phyloP scores from a whole-genome alignment of 1,284 basidiomycete genomes.

The Boletellus sp. region DNA sequence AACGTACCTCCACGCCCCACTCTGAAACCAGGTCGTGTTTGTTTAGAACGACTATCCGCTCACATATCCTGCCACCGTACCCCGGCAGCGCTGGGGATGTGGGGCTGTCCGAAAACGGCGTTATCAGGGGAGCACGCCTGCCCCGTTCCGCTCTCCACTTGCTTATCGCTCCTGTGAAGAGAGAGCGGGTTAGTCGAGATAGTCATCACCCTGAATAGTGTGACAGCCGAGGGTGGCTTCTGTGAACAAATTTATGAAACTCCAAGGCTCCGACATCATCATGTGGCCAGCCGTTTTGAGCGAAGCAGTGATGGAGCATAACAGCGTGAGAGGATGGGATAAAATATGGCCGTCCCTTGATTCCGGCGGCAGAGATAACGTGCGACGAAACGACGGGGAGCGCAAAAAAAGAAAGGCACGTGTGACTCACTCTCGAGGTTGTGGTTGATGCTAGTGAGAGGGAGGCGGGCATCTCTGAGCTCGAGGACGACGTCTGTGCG shows the following conservation, averaged over 20 bases:
- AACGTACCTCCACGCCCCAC: constrained; percentile 77
- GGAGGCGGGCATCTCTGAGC: constrained; percentile 88
- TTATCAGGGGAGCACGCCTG: constrained; percentile 41
- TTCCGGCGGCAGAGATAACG: constrained; percentile 5
- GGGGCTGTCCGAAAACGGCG: constrained; percentile 18
- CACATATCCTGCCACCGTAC: constrained; percentile 48
- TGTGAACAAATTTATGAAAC: constrained; percentile 8
- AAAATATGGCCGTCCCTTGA: neutral
- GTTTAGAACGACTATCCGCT: constrained; percentile 89
- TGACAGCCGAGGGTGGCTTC: constrained; percentile 8
- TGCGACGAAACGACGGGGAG: neutral
- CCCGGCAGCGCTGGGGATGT: constrained; percentile 13
- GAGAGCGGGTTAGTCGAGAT: constrained; percentile 18
- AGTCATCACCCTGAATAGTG: constrained; percentile 12
- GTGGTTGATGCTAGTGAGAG: constrained; percentile 91
- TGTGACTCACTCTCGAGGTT: constrained; percentile 70
- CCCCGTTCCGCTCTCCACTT: constrained; percentile 66
- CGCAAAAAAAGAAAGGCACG: neutral
- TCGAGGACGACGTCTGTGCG: constrained; percentile 92
- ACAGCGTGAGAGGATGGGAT: constrained; percentile 21
- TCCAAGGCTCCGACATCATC: constrained; percentile 12
- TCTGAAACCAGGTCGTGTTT: constrained; percentile 89
- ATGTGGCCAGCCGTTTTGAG: constrained; percentile 6
- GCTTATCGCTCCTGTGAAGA: constrained; percentile 49
- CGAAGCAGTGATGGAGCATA: constrained; percentile 9